Base-by-base conservation (phyloP, 345 rosid species). In the Aegle marmelos region DNA sequence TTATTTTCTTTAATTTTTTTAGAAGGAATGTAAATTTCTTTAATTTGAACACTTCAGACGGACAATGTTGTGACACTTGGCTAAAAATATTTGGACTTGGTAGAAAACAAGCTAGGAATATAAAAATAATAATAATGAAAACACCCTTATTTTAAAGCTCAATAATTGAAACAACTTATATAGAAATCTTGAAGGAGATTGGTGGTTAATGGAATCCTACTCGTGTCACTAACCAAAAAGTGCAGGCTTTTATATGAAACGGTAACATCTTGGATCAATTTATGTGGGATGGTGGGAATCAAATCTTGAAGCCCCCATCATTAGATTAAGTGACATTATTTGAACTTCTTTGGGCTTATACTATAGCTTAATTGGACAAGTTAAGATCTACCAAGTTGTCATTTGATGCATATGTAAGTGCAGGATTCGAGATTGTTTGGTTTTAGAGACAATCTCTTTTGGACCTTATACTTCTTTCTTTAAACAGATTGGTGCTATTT, bases 221-320 rank as follows among this genome's bases (percentile, higher is more conserved):
- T 79, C 60, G 81, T 27, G 30, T 79, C 77, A 79, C 81, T 54
- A n/a, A 65, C 33, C n/a, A 13, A 39, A 66, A 76, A 65, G 78
- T 31, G 61, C 25, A 36, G 25, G 50, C 28, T 36, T 37, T 34
- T 70, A n/a, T 14, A 10, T 37, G 25, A 24, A 74, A 59, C 16
- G 53, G 57, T 39, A 21, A 45, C 39, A 28, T 31, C 24, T 28
- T 7, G 4, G 36, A 24, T 24, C 22, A 48, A 4, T 0, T 17
- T 48, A 25, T 69, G 25, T 28, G 58, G 59, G 36, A 17, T 27
- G 59, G 34, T 48, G 37, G 73, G 73, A 62, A 74, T 62, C 60
- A 74, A 62, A 74, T 62, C 77, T 62, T 74, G 2, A 27, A 60
- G 25, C 68, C 59, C 68, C 28, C 17, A 4, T 36, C 68, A 27